Evolutionary conservation across 2,329 filamentous ascomycete genomes (phyloP).

Genomic region (Cercospora canescens): DNA sequence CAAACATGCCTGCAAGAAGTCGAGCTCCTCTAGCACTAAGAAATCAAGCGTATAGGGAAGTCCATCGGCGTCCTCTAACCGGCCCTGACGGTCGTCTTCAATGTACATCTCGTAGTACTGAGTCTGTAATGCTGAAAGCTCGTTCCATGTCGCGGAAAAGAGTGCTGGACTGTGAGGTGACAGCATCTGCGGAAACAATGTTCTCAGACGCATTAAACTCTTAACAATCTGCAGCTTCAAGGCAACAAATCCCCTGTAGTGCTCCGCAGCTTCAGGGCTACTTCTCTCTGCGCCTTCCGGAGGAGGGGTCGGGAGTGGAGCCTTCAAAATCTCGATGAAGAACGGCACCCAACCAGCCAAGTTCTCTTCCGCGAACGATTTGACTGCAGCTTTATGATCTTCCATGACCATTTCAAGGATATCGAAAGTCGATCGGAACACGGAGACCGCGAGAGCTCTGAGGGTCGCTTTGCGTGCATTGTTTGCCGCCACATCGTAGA

Average conservation of each 20-base stretch:
- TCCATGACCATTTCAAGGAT: constrained; percentile 96
- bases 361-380: constrained; percentile 83
- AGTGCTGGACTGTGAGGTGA: constrained; percentile 78
- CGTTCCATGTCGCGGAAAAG: constrained; percentile 87
- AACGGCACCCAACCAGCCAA: constrained; percentile 82
- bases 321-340: constrained; percentile 77
- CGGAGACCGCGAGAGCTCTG: constrained; percentile 81
- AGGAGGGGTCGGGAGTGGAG: constrained; percentile 64
- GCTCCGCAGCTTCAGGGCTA: constrained; percentile 57
- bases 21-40: constrained; percentile 87
- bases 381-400: constrained; percentile 82
- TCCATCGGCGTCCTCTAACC: constrained; percentile 84
- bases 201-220: constrained; percentile 82
- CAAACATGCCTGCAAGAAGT: constrained; percentile 90
- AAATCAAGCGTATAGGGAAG: constrained; percentile 96
- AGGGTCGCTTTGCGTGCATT: constrained; percentile 69
- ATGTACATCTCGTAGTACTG: constrained; percentile 84
- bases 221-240: constrained; percentile 93
- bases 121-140: constrained; percentile 71
- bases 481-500: constrained; percentile 80
- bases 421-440: constrained; percentile 90
- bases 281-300: constrained; percentile 62
- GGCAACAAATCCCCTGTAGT: constrained; percentile 78
- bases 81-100: constrained; percentile 78
- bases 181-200: constrained; percentile 78